These are phyloP conservation scores for Fusarium praegraminearum DNA, from an alignment of 2,329 filamentous ascomycete species.

Conservation along the genomic window DNA sequence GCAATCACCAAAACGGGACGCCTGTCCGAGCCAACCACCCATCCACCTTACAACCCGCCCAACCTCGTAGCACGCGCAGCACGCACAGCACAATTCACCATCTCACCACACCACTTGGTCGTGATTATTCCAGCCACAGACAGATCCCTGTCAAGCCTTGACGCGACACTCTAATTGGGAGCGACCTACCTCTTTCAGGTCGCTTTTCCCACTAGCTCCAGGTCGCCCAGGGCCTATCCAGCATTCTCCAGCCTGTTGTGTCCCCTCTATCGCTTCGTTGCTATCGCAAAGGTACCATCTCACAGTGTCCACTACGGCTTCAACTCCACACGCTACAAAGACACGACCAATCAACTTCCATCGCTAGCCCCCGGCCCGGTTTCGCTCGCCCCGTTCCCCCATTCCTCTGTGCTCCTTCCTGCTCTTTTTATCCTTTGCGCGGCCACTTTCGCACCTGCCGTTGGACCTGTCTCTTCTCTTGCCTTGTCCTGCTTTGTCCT, in stretches of 20 bases:
- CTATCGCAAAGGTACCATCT: conserved; percentile 39
- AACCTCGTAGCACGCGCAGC: conserved; percentile 10
- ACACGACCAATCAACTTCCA: conserved; percentile 22
- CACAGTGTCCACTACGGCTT: conserved; percentile 45
- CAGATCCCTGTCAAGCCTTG: conserved; percentile 31
- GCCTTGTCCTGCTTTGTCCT: conserved; percentile 34
- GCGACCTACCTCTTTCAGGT: conserved; percentile 38
- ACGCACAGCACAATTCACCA: conserved; percentile 21
- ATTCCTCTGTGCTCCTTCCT: conserved; percentile 34
- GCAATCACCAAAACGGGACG: conserved; percentile 24
- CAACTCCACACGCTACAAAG: conserved; percentile 5
- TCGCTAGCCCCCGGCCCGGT: conserved; percentile 26
- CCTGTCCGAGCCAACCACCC: conserved; percentile 36
- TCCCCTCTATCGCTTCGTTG: conserved; percentile 8
- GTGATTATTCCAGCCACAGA: conserved; percentile 32
- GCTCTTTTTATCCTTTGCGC: conserved; percentile 41
- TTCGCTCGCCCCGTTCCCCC: conserved; percentile 37
- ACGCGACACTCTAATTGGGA: conserved; percentile 23
- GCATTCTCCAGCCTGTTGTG: conserved; percentile 27
- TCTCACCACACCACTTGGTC: conserved; percentile 19
- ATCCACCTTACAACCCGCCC: conserved; percentile 11
- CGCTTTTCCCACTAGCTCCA: conserved; percentile 29
- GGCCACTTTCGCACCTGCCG: conserved; percentile 39
- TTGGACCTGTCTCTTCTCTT: conserved; percentile 32
- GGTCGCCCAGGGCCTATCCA: conserved; percentile 29